phyloP scores from a whole-genome alignment of 2,329 filamentous ascomycete genomes.

The Colletotrichum liriopes region DNA sequence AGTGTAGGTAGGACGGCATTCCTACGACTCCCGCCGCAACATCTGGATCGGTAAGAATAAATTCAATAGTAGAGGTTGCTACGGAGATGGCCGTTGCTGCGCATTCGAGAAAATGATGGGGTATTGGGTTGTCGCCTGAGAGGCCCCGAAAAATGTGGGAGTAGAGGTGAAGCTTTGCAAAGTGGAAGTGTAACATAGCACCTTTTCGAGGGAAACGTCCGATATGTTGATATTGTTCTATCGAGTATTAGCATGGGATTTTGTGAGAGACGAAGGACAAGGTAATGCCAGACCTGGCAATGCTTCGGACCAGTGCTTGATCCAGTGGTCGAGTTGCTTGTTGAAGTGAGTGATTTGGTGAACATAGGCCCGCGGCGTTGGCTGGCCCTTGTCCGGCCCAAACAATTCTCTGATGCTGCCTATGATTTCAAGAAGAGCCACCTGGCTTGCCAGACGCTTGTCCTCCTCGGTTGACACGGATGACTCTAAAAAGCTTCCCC shows the following conservation, averaged over 20 bases:
- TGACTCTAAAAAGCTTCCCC: conserved; percentile 69
- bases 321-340: conserved; percentile 56
- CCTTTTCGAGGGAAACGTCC: conserved; percentile 59
- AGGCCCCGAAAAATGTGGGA: conserved; percentile 59
- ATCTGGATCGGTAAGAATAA: conserved; percentile 60
- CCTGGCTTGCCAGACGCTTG: conserved; percentile 70
- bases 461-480: conserved; percentile 68
- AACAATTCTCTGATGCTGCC: conserved; percentile 69
- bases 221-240: conserved; percentile 58
- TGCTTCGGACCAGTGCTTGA: conserved; percentile 52
- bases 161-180: conserved; percentile 60
- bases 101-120: conserved; percentile 53
- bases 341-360: conserved; percentile 58
- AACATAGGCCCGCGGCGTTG: conserved; percentile 65
- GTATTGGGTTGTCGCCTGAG: conserved; percentile 52
- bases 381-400: conserved; percentile 68
- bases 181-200: conserved; percentile 59
- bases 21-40: conserved; percentile 58
- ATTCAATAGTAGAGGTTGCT: conserved; percentile 60
- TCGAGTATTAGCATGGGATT: conserved; percentile 44
- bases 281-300: conserved; percentile 48
- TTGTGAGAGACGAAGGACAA: not conserved
- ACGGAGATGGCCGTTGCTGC: conserved; percentile 54
- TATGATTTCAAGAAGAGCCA: conserved; percentile 71
- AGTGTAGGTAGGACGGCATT: conserved; percentile 67